Percentiles rank a stretch among this genome's conserved stretches.
These are phyloP conservation scores for Russula foetens DNA, from an alignment of 768 basidiomycete genomes.

Conservation along the genomic window DNA sequence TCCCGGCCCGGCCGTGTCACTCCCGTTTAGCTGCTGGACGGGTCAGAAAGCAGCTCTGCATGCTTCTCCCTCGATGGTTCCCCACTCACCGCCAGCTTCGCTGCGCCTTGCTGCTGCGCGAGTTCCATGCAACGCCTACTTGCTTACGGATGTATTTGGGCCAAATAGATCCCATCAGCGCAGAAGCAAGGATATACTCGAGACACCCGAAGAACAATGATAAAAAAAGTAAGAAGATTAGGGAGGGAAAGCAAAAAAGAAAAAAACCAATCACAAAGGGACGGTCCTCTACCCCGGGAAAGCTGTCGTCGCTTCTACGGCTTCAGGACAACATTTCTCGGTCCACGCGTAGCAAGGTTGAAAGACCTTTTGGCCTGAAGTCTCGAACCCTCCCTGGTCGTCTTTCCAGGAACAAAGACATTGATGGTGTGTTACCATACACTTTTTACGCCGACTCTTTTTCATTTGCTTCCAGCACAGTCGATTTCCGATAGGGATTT, in stretches of 20 bases:
- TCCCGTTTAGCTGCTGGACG: background rate
- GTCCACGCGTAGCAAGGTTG: background rate
- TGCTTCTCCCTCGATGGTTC: constrained; percentile 9
- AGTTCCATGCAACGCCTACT: background rate
- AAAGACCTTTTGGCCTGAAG: background rate
- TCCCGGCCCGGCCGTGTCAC: background rate
- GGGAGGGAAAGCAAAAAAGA: background rate
- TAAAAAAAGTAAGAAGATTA: background rate
- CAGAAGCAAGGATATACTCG: background rate
- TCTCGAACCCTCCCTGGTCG: background rate
- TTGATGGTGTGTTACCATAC: background rate
- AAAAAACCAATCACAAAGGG: background rate
- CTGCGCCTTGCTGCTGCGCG: background rate
- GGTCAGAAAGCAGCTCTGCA: background rate
- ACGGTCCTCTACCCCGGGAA: background rate
- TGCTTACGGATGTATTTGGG: background rate
- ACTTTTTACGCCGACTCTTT: background rate
- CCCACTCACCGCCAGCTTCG: background rate
- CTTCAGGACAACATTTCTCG: background rate
- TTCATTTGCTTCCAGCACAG: background rate
- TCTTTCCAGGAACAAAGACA: background rate
- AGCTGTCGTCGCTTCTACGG: background rate
- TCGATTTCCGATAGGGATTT: background rate
- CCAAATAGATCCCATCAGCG: background rate
- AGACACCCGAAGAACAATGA: background rate